Base-by-base conservation (phyloP, 2,329 filamentous ascomycete species). In the Parafenestella ontariensis region DNA sequence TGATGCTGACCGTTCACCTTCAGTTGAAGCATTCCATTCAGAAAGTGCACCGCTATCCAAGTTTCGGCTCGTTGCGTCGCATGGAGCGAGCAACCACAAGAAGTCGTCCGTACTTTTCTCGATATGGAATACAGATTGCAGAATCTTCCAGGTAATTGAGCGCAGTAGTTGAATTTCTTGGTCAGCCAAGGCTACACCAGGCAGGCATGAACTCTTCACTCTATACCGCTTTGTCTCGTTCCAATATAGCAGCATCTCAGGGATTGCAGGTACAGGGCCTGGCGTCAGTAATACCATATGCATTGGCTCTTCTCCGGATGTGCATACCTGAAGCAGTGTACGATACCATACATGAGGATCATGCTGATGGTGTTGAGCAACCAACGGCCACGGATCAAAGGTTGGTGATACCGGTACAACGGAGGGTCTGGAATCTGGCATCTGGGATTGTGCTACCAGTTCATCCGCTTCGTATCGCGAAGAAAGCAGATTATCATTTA, bases 401-500 rank as follows among this genome's bases (percentile, higher is more conserved):
- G 58, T 59, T n/a, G 58, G 54, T 2, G 54, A 63, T 2, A 69
- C 62, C 18, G 55, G 48, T 15, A 75, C 56, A 17, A 74, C 41
- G 5, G 70, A 64, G 6, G 73, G 64, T 21, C 56, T 66, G 7
- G 66, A 48, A 26, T 74, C 66, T 0, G 65, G 56, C 10, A 64
- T 60, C 11, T 71, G 56, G 17, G 65, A 64, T n/a, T 72, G 61
- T n/a, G 54, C 40, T 21, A 37, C 56, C 9, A 63, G 23, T 18
- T 59, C 54, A n/a, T 66, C 54, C 5, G 46, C 43, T 24, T 71
- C 66, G 43, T 59, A 61, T 50, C 65, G 52, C 82, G 77, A 8
- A 76, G 94, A 94, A 36, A 96, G 79, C 0, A 97, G 76, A 64
- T 96, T 82, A 13, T 96, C 85, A 57, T 91, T 92, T 1, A 98